Base-by-base conservation (phyloP, 805 yeast species). In the Kazachstania martiniae region DNA sequence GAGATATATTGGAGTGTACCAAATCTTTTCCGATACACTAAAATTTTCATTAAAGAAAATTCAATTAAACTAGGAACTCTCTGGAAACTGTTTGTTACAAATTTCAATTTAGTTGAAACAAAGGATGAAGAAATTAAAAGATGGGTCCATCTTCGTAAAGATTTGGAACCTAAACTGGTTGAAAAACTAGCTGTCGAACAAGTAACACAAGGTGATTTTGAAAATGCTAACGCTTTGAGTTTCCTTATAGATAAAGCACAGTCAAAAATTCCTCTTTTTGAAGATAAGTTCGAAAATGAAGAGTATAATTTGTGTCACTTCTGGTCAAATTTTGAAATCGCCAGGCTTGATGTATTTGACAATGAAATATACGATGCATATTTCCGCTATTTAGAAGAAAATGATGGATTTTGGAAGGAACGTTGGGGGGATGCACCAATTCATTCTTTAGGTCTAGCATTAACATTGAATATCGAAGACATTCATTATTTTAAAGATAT, bases 341-440 rank as follows among this genome's bases (percentile, higher is more conserved):
- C 95, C 4, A 62, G 82, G 33, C 70, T 86, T 2, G 86, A 78
- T 44, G 54, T 87, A 13, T 87, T 84, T 63, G 64, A 69, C 27
- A 72, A 81, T 15, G 66, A 70, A 4, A 53, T 65, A 14, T 91
- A 89, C 56, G 66, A 72, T 31, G 63, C 64, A 17, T 87, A 77
- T 53, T 84, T 83, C 53, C 59, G 74, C 25, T 70, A 63, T 43
- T 56, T 89, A 30, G 96, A 91, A 35, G 31, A 56, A 6, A 61
- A 74, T 4, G 84, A 87, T 8, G 96, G 97, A 0, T 87, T 89
- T 50, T 86, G 76, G 67, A 68, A 70, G 33, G 95, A 91, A 54
- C 63, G 98, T 48, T 89, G 97, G 97, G 97, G 97, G 2, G 97
- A 89, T 64, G 95, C 96, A 0, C 95, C 96, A 0, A 76, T 89